Conservation (phyloP, 2,329 filamentous ascomycete species). For the Fusarium sp. region DNA sequence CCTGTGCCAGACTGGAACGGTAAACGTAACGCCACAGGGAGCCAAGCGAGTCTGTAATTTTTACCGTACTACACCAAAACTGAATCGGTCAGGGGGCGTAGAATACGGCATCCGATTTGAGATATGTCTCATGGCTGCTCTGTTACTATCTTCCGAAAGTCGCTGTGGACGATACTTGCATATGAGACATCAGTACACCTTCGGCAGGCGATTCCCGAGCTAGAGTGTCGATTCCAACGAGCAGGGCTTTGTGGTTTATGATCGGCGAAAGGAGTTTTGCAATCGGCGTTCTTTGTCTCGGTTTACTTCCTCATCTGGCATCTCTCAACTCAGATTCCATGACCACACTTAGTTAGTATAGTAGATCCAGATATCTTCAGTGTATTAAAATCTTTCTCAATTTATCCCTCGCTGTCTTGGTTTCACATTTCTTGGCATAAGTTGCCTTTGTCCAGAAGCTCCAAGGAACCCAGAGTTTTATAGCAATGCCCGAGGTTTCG, state of each 20-base stretch:
- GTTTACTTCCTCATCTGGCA: constrained; percentile 14
- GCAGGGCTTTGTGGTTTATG: constrained; percentile 23
- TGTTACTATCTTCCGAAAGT: constrained; percentile 17
- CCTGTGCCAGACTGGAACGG: constrained; percentile 28
- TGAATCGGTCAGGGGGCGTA: constrained; percentile 8
- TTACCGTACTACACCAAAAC: constrained; percentile 24
- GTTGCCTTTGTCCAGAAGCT: neutral
- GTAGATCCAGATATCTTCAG: constrained; percentile 20
- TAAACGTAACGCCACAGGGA: constrained; percentile 29
- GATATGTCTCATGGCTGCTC: constrained; percentile 9
- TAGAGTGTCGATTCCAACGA: constrained; percentile 3
- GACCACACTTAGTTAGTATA: constrained; percentile 5
- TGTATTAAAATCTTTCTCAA: constrained; percentile 13
- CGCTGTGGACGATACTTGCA: constrained; percentile 16
- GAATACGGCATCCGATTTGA: constrained; percentile 1
- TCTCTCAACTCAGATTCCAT: neutral
- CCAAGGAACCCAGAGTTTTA: neutral
- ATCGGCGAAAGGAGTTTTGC: constrained; percentile 21
- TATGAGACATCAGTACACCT: constrained; percentile 13
- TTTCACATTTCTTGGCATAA: constrained; percentile 6
- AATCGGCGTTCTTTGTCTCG: constrained; percentile 25
- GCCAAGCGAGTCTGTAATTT: constrained; percentile 34
- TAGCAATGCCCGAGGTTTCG: neutral
- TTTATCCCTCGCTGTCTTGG: neutral
- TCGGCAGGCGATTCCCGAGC: constrained; percentile 15